phyloP scores from a whole-genome alignment of 202 grass and related monocot species.

The Musa balbisiana region DNA sequence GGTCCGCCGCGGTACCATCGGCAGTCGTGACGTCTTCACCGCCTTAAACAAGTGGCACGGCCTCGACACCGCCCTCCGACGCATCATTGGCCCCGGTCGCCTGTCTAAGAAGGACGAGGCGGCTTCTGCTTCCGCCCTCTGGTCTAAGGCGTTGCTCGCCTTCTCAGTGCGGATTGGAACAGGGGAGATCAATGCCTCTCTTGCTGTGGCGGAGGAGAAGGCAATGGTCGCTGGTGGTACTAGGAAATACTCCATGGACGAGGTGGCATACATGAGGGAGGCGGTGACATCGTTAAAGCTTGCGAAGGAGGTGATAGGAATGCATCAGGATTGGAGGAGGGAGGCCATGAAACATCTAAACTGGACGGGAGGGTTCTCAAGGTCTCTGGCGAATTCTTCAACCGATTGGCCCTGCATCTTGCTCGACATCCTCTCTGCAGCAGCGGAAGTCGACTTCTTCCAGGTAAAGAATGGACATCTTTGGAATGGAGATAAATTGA shows the following conservation, averaged over 20 bases:
- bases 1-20: conserved; percentile 45
- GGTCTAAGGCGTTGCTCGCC: conserved; percentile 64
- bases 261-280: conserved; percentile 71
- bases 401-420: conserved; percentile 84
- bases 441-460: conserved; percentile 61
- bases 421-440: conserved; percentile 66
- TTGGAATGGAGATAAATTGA: too few relatives aligned
- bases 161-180: conserved; percentile 17
- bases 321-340: conserved; percentile 73
- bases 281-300: conserved; percentile 45
- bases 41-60: conserved; percentile 59
- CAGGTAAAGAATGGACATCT: conserved; percentile 35
- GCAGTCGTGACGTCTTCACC: conserved; percentile 63
- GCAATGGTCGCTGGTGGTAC: not conserved
- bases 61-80: conserved; percentile 49
- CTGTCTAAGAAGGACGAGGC: conserved; percentile 9
- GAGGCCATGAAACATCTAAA: conserved; percentile 65
- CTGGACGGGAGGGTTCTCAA: conserved; percentile 42
- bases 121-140: conserved; percentile 37
- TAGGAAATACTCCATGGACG: conserved; percentile 60
- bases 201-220: conserved; percentile 7
- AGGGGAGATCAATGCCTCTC: conserved; percentile 32
- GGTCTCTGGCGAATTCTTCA: conserved; percentile 59
- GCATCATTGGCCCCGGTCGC: conserved; percentile 24
- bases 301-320: conserved; percentile 65